phyloP scores from a whole-genome alignment of 2,329 filamentous ascomycete genomes.

The Diaporthe australafricana region DNA sequence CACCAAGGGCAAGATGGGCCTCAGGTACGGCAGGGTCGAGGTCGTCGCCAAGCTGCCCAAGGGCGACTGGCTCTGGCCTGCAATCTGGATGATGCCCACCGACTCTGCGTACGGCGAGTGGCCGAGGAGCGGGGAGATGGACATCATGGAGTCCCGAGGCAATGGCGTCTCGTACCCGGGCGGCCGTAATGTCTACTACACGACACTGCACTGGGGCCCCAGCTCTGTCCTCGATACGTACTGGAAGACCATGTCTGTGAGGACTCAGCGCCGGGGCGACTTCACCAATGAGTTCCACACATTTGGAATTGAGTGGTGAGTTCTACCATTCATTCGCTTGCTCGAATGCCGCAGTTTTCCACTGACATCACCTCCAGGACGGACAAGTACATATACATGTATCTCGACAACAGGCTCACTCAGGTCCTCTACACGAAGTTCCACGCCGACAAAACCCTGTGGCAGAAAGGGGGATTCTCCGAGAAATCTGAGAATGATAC shows the following conservation, averaged over 20 bases:
- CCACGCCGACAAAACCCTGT: conserved; percentile 49
- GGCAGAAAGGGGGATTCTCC: conserved; percentile 56
- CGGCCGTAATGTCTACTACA: conserved; percentile 56
- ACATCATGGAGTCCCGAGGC: conserved; percentile 62
- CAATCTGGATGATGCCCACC: conserved; percentile 64
- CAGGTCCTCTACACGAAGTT: conserved; percentile 54
- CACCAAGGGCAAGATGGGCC: conserved; percentile 58
- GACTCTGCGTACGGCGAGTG: conserved; percentile 60
- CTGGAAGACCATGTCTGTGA: conserved; percentile 49
- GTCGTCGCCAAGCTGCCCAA: conserved; percentile 63
- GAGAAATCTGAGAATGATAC: conserved; percentile 54
- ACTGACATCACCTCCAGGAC: conserved; percentile 38
- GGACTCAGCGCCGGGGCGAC: conserved; percentile 50
- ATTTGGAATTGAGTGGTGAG: conserved; percentile 63
- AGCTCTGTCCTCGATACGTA: conserved; percentile 46
- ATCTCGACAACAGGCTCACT: conserved; percentile 57
- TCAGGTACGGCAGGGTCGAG: conserved; percentile 64
- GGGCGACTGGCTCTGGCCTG: conserved; percentile 67
- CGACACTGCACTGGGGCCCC: conserved; percentile 60
- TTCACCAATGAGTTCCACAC: conserved; percentile 60
- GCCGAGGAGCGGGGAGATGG: conserved; percentile 65
- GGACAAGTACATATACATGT: conserved; percentile 64
- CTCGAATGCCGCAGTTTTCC: too few relatives aligned
- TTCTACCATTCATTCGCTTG: not conserved
- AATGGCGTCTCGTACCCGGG: conserved; percentile 56